Base-by-base conservation (phyloP, 306 rosid genomes). In the Begonia masoniana region DNA sequence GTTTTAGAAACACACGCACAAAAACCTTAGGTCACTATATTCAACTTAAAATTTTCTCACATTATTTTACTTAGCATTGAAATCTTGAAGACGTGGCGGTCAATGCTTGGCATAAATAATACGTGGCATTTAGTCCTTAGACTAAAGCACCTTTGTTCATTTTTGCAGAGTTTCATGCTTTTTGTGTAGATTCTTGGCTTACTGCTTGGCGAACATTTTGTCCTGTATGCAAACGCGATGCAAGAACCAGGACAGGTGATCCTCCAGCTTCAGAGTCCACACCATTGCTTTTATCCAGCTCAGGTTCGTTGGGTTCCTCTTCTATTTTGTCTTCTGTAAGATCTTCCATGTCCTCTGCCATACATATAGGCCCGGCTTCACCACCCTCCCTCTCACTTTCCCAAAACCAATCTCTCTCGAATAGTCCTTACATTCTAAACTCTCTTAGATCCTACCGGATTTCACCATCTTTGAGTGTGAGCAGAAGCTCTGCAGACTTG, bases 141-240 rank as follows among this genome's bases (percentile, higher is more conserved):
- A 31, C 39, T 31, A 31, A 31, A 31, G 8, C 24, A 31, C 39
- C 39, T 5, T 31, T 7, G 39, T 58, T 52, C 24, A 62, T 43
- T 26, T 60, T 60, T 47, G 42, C 73, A 92, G 99, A 83, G 68
- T 92, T 86, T 65, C 99, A 92, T 59, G 88, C 96, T 48, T 9
- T 59, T 47, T 92, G 99, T 64, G 99, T 92, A 78, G 99, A 92
- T 64, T 78, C 94, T 41, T 92, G 99, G 99, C 99, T 92, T 61
- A 92, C 99, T 16, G 62, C 96, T 7, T 92, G 99, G 99, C 83
- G 99, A 82, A 92, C 99, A 58, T 92, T 92, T 65, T 92, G 99
- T 65, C 99, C 99, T 7, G 93, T 92, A 63, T 92, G 99, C 71
- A 92, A 92, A 77, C 93, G 93, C 12, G 96, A 92, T 58, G 99